A percentile compares a stretch with the other conserved stretches of the same genome.
Evolutionary conservation across 768 basidiomycete species (phyloP).

Genomic region (Xerocomus spinulosus): DNA sequence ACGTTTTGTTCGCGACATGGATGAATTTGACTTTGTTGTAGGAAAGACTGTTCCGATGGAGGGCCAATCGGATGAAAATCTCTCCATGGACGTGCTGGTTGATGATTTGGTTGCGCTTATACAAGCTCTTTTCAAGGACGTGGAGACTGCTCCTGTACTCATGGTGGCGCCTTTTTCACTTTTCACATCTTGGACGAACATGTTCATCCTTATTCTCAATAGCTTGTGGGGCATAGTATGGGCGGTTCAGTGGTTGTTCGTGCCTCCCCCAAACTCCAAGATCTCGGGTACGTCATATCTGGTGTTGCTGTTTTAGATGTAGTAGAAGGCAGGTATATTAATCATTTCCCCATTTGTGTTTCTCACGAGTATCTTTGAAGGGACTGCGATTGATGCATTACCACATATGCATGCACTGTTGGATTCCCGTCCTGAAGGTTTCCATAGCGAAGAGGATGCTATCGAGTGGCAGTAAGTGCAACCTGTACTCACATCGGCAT

Average conservation of each 20-base stretch:
- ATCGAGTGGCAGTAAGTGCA: constrained; percentile 97
- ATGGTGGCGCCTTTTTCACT: constrained; percentile 42
- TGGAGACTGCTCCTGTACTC: constrained; percentile 59
- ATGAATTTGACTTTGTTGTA: not conserved
- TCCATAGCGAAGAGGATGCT: constrained; percentile 77
- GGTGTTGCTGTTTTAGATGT: constrained; percentile 85
- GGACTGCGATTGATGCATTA: constrained; percentile 89
- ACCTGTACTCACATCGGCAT: too few relatives aligned
- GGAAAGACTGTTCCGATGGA: constrained; percentile 25
- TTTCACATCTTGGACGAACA: not conserved
- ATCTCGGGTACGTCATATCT: constrained; percentile 62
- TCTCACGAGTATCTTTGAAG: constrained; percentile 33
- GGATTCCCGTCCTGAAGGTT: constrained; percentile 80
- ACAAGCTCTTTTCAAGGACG: constrained; percentile 63
- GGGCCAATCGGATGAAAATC: constrained; percentile 25
- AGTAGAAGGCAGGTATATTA: constrained; percentile 65
- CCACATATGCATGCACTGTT: constrained; percentile 89
- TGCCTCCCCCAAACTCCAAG: constrained; percentile 61
- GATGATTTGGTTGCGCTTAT: constrained; percentile 72
- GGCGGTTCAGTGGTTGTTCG: constrained; percentile 87
- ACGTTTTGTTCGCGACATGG: not conserved
- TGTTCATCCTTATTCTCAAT: not conserved
- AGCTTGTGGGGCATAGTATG: constrained; percentile 96
- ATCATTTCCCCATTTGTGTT: not conserved
- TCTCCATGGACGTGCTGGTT: constrained; percentile 69